phyloP scores from a whole-genome alignment of 2,329 filamentous ascomycete genomes.

The Fulvia fulva region DNA sequence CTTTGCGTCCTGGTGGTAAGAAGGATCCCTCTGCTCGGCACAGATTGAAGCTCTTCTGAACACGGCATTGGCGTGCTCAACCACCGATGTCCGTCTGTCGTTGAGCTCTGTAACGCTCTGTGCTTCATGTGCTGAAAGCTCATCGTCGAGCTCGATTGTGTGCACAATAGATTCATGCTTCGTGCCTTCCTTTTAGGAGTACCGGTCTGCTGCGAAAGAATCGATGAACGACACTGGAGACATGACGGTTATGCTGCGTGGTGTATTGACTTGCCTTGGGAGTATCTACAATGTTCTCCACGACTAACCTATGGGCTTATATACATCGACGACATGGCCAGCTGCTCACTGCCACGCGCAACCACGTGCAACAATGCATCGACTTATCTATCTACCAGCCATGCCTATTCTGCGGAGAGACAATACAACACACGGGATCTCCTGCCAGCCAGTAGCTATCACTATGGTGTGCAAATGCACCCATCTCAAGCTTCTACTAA shows the following conservation, averaged over 20 bases:
- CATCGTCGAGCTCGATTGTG: not conserved
- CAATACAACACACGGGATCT: not conserved
- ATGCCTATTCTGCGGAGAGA: not conserved
- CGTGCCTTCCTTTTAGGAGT: not conserved
- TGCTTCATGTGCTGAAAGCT: not conserved
- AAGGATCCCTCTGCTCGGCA: not conserved
- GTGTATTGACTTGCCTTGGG: not conserved
- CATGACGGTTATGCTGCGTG: not conserved
- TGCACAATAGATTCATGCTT: not conserved
- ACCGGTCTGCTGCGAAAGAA: not conserved
- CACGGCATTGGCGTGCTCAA: not conserved
- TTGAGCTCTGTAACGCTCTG: not conserved
- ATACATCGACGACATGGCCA: not conserved
- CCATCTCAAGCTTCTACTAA: not conserved
- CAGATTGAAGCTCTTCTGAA: not conserved
- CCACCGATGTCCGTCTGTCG: not conserved
- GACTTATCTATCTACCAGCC: not conserved
- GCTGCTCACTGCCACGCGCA: not conserved
- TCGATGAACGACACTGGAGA: not conserved
- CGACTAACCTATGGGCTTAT: not conserved
- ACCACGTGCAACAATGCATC: not conserved
- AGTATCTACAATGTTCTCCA: not conserved
- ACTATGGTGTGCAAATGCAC: not conserved
- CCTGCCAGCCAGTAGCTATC: not conserved
- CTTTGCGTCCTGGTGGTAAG: constrained; percentile 3